Evolutionary conservation across 1,284 basidiomycete genomes (phyloP), one percentile per base, ranked within the genome.

Genomic region (Moesziomyces globuligerus): DNA sequence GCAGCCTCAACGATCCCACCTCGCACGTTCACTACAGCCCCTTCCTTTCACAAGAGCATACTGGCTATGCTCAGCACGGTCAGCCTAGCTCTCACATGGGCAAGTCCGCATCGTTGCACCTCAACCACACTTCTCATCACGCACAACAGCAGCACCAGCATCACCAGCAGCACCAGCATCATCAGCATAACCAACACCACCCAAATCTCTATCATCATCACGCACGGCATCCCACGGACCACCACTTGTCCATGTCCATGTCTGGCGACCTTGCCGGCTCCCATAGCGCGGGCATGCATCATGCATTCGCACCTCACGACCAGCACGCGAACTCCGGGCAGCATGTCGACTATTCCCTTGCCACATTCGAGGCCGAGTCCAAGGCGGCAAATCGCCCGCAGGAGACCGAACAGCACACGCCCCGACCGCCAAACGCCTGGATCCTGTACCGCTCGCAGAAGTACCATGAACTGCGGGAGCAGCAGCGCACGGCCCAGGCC

Each of bases 401-500:
- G 21, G 17, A 44, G 10, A 34, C 48, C n/a, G 66, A 73, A 41
- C 60, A 72, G 43, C 81, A 87, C 59, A 86, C 87, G 0, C 89
- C 89, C 1, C 87, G 92, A 0, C 93, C 93, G 3, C 89, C 89
- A 17, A 95, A 95, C 81, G 89, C 93, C 0, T 95, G 92, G 91
- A 94, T 96, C 64, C 76, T 95, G n/a, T 96, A 92, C 81, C 88
- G 93, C 39, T 89, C 89, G 3, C 87, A 89, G 71, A 89, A 87
- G 78, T 85, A 88, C 52, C 79, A 77, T 39, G 82, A 84, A 25
- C 75, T 86, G 32, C 71, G n/a, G n/a, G n/a, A 72, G 25, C 78
- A 32, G 83, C 84, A n/a, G 83, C 83, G 23, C 75, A 83, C 53
- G 81, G 82, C 13, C 83, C 64, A 56, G 18, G 57, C 80, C 18